Conservation (phyloP, 106 monocot genomes). For the Acorus gramineus region DNA sequence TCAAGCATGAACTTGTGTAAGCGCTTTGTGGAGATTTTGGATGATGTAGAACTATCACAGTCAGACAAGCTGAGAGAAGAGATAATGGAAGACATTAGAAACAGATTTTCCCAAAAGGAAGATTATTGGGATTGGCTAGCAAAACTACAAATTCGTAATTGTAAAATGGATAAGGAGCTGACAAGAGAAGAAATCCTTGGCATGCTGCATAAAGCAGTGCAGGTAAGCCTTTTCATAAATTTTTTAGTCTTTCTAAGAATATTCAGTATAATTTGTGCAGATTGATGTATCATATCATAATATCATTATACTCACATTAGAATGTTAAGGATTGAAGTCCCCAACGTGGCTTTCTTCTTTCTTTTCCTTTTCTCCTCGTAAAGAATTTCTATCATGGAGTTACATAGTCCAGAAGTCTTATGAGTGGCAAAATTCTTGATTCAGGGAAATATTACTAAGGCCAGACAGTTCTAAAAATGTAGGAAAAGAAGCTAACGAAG, state of each 20-base stretch:
- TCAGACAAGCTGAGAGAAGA: slow-evolving; percentile 20
- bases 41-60: slow-evolving; percentile 17
- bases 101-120: slow-evolving; percentile 13
- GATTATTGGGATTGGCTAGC: slow-evolving; percentile 30
- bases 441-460: too few species aligned
- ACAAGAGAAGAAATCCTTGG: slow-evolving; percentile 1
- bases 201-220: slow-evolving; percentile 11
- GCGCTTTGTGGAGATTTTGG: slow-evolving; percentile 20
- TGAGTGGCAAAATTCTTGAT: too few species aligned
- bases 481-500: too few species aligned
- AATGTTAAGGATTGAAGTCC: too few species aligned
- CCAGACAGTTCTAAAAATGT: too few species aligned
- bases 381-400: too few species aligned
- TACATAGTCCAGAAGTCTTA: too few species aligned
- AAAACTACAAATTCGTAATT: slow-evolving; percentile 8
- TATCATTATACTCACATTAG: too few species aligned
- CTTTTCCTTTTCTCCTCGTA: too few species aligned
- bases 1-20: slow-evolving; percentile 16
- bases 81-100: slow-evolving; percentile 18
- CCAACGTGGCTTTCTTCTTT: too few species aligned
- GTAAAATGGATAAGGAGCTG: background rate
- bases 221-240: slow-evolving; percentile 4
- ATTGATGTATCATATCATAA: background rate
- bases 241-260: background rate
- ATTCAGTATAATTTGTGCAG: background rate